Evolutionary conservation across 1,284 basidiomycete species (phyloP), one percentile per base, ranked within the genome.

Genomic region (Stereum hirsutum): DNA sequence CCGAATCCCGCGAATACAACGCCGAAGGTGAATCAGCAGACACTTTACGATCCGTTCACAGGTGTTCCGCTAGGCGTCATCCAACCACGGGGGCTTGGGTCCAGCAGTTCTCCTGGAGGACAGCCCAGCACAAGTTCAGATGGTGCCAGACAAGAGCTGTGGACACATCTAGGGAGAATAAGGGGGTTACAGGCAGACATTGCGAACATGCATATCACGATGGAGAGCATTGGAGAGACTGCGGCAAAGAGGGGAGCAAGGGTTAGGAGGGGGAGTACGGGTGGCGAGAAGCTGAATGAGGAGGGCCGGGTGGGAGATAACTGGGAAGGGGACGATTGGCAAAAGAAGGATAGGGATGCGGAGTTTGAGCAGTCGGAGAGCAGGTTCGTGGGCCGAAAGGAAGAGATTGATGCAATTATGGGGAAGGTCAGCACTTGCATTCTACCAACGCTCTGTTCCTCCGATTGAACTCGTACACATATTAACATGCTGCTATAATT

Each of bases 371-470:
- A 67, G 46, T 63, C 86, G 28, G 70, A 78, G 7, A 69, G 75
- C 46, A 74, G 77, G 51, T 87, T 88, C 56, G 69, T 73, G 42
- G 77, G 77, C 12, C 69, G 81, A 38, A 83, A 78, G 54, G 69
- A 74, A 43, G 72, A 75, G 26, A 81, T 86, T 23, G 70, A 76
- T 42, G 70, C 66, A 30, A 80, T 88, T 28, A 86, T 88, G 84
- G 57, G 57, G 55, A 84, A 83, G 70, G 84, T 81, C 45, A 31
- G 60, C 55, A 35, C 14, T 17, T 31, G 15, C 19, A 42, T 30
- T 34, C 45, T 24, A 20, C 15, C 19, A n/a, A n/a, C n/a, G n/a
- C n/a, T n/a, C n/a, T n/a, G n/a, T n/a, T n/a, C n/a, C n/a, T n/a
- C n/a, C n/a, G n/a, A n/a, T n/a, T n/a, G n/a, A n/a, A n/a, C n/a